phyloP scores from a whole-genome alignment of 164 flowering plant genomes.

The Aristolochia fimbriata region DNA sequence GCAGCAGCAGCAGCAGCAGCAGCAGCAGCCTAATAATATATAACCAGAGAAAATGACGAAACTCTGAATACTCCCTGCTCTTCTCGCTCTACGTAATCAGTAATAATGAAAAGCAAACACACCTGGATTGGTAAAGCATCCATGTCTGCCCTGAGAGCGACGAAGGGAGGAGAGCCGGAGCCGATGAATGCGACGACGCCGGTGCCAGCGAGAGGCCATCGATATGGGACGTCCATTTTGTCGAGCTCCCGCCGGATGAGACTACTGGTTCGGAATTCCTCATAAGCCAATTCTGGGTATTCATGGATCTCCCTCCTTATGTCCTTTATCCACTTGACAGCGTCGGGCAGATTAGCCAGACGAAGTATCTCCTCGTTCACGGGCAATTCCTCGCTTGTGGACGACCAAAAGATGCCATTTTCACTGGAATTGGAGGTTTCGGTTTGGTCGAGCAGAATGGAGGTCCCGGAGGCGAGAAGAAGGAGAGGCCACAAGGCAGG shows the following conservation, averaged over 20 bases:
- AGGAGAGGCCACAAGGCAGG: too few species aligned
- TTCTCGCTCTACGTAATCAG: not conserved
- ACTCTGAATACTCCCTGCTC: too few species aligned
- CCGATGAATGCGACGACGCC: not conserved
- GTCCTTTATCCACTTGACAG: conserved; percentile 38
- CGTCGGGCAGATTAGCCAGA: not conserved
- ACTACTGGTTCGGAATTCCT: conserved; percentile 69
- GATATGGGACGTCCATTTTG: conserved; percentile 36
- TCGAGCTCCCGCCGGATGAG: conserved; percentile 59
- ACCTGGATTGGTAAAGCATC: conserved; percentile 77
- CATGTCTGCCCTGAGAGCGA: conserved; percentile 71
- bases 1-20: too few species aligned
- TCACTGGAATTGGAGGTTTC: not conserved
- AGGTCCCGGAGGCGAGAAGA: too few species aligned
- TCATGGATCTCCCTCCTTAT: conserved; percentile 60
- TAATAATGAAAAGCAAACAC: not conserved
- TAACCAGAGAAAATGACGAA: too few species aligned
- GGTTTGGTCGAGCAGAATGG: too few species aligned
- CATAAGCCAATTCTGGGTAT: conserved; percentile 60
- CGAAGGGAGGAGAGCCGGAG: conserved; percentile 36
- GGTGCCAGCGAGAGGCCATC: conserved; percentile 31
- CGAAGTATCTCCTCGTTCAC: not conserved
- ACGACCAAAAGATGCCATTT: not conserved
- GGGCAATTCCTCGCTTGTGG: not conserved
- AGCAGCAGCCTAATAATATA: too few species aligned